These are phyloP conservation scores for Kwoniella sp. DNA, from an alignment of 768 basidiomycete species.

Conservation along the genomic window DNA sequence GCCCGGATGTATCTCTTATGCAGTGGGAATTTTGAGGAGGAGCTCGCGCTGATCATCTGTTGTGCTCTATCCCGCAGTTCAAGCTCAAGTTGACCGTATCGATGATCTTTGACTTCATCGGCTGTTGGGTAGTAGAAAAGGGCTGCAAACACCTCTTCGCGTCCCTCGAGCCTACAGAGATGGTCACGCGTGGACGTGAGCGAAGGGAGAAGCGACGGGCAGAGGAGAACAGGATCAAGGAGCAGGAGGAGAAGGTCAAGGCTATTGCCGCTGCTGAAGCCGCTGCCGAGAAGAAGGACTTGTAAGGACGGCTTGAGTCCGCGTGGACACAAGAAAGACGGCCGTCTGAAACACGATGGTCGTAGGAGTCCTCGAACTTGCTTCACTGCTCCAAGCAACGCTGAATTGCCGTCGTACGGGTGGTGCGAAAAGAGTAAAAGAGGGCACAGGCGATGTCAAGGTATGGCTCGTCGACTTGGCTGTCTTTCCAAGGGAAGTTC, in stretches of 20 bases:
- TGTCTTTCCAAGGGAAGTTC: too few relatives aligned
- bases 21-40: too few relatives aligned
- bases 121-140: conserved; percentile 82
- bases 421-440: too few relatives aligned
- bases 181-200: conserved; percentile 82
- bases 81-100: conserved; percentile 71
- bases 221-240: conserved; percentile 56
- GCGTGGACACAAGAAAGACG: not conserved
- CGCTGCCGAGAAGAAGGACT: conserved; percentile 37
- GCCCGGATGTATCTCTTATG: too few relatives aligned
- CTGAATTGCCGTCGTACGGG: too few relatives aligned
- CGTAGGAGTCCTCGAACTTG: too few relatives aligned
- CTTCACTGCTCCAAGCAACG: too few relatives aligned
- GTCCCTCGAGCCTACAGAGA: conserved; percentile 76
- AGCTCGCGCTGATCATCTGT: not conserved
- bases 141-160: conserved; percentile 85
- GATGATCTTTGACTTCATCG: conserved; percentile 86
- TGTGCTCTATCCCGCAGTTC: conserved; percentile 64
- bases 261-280: conserved; percentile 23
- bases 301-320: conserved; percentile 20
- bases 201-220: conserved; percentile 68
- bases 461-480: too few relatives aligned
- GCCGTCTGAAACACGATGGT: too few relatives aligned
- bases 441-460: too few relatives aligned
- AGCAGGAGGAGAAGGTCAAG: conserved; percentile 18